These are phyloP conservation scores for Schrenkiella parvula DNA, from an alignment of 345 rosid species.

Conservation along the genomic window DNA sequence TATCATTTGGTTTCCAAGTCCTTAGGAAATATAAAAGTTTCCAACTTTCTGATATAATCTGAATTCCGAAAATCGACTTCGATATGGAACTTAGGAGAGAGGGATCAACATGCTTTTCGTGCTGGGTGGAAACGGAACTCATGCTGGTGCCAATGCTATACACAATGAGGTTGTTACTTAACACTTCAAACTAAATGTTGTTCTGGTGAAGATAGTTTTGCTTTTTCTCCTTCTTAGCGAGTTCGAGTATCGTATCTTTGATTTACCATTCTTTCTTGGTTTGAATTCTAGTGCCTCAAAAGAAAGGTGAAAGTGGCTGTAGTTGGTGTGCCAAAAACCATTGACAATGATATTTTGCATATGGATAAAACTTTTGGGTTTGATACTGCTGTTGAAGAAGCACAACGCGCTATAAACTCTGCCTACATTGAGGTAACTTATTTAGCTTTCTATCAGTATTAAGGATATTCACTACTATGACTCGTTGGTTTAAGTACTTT, in stretches of 20 bases:
- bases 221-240: background rate
- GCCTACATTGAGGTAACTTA: slow-evolving; percentile 87
- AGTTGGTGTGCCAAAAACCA: slow-evolving; percentile 98
- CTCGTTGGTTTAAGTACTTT: slow-evolving; percentile 6
- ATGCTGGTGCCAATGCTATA: slow-evolving; percentile 97
- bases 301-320: slow-evolving; percentile 74
- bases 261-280: background rate
- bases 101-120: slow-evolving; percentile 99
- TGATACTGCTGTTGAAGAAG: slow-evolving; percentile 98
- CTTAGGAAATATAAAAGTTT: background rate
- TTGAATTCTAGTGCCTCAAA: slow-evolving; percentile 58
- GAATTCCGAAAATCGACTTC: background rate
- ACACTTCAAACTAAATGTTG: background rate
- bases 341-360: slow-evolving; percentile 89
- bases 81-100: slow-evolving; percentile 49
- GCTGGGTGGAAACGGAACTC: slow-evolving; percentile 96
- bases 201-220: slow-evolving; percentile 2
- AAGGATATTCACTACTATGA: background rate
- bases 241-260: background rate
- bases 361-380: slow-evolving; percentile 99
- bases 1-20: slow-evolving; percentile 12
- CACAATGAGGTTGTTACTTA: slow-evolving; percentile 70
- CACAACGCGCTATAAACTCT: slow-evolving; percentile 95
- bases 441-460: background rate
- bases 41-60: background rate